These are phyloP conservation scores for Withania somnifera DNA, from an alignment of 305 asterid species.

Conservation along the genomic window DNA sequence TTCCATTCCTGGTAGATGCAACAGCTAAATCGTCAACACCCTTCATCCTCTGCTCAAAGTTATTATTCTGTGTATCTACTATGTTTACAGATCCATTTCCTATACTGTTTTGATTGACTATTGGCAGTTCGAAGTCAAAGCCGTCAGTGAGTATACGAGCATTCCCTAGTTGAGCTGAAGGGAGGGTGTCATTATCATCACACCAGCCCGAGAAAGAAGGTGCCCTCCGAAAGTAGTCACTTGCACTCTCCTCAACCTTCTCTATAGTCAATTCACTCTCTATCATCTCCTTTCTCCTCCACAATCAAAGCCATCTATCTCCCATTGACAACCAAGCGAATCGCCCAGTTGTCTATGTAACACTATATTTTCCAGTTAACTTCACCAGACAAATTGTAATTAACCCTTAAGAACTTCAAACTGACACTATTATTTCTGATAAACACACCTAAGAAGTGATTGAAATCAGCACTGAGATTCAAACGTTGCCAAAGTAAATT, in stretches of 20 bases:
- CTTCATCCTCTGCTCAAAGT: constrained; percentile 40
- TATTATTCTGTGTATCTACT: constrained; percentile 19
- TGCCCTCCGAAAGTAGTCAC: constrained; percentile 35
- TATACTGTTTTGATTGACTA: constrained; percentile 14
- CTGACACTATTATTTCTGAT: not conserved
- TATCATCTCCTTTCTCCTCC: constrained; percentile 39
- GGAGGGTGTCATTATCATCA: constrained; percentile 44
- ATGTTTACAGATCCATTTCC: constrained; percentile 23
- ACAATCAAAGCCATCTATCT: constrained; percentile 18
- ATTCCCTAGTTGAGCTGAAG: constrained; percentile 18
- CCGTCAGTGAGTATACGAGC: constrained; percentile 23
- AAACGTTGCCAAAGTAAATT: not conserved
- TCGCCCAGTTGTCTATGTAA: not conserved
- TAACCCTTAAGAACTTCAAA: not conserved
- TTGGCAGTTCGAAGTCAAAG: constrained; percentile 42
- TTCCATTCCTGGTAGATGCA: constrained; percentile 23
- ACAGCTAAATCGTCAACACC: constrained; percentile 23
- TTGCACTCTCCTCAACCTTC: constrained; percentile 30
- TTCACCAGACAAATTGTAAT: not conserved
- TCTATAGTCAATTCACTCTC: constrained; percentile 23
- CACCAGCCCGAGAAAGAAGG: constrained; percentile 72
- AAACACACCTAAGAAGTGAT: not conserved
- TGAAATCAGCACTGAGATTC: not conserved
- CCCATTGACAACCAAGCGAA: not conserved
- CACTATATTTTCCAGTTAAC: not conserved